These are phyloP conservation scores for Isabelozyma heimii DNA, from an alignment of 805 yeast species.

Conservation along the genomic window DNA sequence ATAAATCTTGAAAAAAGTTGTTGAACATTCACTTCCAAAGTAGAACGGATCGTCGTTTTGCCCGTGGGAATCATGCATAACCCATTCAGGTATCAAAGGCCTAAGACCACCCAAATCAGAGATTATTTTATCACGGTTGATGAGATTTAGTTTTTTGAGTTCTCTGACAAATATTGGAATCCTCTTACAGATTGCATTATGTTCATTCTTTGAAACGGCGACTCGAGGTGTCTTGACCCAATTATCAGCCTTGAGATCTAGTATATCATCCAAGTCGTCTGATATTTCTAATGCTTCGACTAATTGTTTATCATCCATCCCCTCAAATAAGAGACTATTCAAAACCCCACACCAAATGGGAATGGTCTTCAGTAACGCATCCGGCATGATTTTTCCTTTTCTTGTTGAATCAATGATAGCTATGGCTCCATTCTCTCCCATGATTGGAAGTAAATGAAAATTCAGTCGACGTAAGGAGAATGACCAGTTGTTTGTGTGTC, in stretches of 20 bases:
- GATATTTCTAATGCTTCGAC: background rate
- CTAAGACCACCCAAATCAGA: slow-evolving; percentile 14
- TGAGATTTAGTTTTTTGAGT: slow-evolving; percentile 38
- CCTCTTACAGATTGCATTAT: slow-evolving; percentile 42
- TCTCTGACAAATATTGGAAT: slow-evolving; percentile 50
- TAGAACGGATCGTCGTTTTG: slow-evolving; percentile 4
- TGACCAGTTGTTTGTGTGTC: slow-evolving; percentile 79
- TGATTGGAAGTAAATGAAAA: slow-evolving; percentile 58
- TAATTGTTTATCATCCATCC: slow-evolving; percentile 3
- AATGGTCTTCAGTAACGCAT: slow-evolving; percentile 79
- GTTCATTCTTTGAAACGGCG: slow-evolving; percentile 59
- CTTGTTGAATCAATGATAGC: slow-evolving; percentile 81
- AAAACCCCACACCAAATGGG: slow-evolving; percentile 91
- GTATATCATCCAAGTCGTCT: background rate
- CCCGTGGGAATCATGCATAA: slow-evolving; percentile 48
- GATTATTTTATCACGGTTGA: slow-evolving; percentile 21
- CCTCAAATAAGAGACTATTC: slow-evolving; percentile 50
- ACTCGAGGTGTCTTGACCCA: slow-evolving; percentile 10
- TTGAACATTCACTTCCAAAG: background rate
- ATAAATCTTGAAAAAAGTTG: slow-evolving; percentile 34
- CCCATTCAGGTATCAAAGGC: slow-evolving; percentile 68
- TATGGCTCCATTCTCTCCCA: slow-evolving; percentile 44
- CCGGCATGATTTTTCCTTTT: slow-evolving; percentile 82
- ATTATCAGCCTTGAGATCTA: slow-evolving; percentile 1
- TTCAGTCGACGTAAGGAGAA: slow-evolving; percentile 74